phyloP scores from a whole-genome alignment of 2,329 filamentous ascomycete genomes.

The Cordyceps tenuipes region DNA sequence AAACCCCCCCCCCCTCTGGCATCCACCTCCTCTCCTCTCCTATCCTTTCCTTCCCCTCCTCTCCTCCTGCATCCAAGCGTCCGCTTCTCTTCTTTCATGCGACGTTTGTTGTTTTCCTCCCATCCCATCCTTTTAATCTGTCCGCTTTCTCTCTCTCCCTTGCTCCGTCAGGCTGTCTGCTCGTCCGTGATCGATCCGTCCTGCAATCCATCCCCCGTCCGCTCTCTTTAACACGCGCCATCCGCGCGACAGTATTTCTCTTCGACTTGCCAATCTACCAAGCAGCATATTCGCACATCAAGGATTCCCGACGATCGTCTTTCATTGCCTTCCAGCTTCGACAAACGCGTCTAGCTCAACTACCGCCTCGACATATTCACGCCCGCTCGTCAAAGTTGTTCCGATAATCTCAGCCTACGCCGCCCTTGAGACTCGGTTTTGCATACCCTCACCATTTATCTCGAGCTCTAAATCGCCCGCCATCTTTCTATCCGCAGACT shows the following conservation, averaged over 20 bases:
- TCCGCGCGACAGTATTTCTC: background rate
- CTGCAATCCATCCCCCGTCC: background rate
- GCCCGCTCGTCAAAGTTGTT: background rate
- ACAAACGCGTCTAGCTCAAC: background rate
- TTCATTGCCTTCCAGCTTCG: background rate
- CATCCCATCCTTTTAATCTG: background rate
- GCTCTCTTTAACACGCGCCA: slow-evolving; percentile 6
- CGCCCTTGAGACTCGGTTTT: background rate
- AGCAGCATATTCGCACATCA: background rate
- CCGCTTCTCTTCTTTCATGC: slow-evolving; percentile 4
- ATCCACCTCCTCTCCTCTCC: slow-evolving; percentile 1
- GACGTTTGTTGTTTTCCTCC: background rate
- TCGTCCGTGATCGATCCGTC: slow-evolving; percentile 1
- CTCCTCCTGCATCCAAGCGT: slow-evolving; percentile 3
- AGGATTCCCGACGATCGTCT: background rate
- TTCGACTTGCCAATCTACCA: background rate
- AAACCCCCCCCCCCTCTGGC: background rate
- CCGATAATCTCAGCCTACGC: background rate
- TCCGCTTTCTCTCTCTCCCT: background rate
- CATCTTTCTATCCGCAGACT: background rate
- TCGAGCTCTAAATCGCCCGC: background rate
- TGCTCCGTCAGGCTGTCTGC: background rate
- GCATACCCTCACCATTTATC: background rate
- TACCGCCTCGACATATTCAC: background rate
- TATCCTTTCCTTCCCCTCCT: background rate